Evolutionary conservation across 441 rosid species (phyloP).

Genomic region (Isatis lusitanica): DNA sequence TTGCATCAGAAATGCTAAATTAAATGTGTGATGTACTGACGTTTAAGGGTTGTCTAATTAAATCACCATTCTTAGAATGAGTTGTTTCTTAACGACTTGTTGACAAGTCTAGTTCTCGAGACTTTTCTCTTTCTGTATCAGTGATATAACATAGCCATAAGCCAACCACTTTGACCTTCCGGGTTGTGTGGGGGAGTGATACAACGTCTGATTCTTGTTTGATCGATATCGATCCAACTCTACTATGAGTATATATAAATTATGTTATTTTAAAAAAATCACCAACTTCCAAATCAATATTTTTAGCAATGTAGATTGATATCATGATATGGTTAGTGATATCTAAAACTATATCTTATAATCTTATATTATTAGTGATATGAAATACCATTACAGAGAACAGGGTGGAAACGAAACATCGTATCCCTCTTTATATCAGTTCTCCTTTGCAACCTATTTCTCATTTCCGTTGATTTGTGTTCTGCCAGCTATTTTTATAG

Average conservation of each 20-base stretch:
- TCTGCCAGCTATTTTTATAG: no score
- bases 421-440: no score
- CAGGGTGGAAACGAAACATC: no score
- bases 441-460: no score
- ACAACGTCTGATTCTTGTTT: neutral
- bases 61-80: slow-evolving; percentile 5
- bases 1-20: neutral
- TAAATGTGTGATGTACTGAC: no score
- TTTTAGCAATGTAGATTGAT: neutral
- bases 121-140: neutral
- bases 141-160: neutral
- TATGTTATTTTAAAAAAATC: neutral
- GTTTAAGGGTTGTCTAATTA: neutral
- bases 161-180: slow-evolving; percentile 5
- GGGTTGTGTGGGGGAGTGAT: neutral
- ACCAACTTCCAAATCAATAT: neutral
- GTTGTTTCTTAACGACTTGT: neutral
- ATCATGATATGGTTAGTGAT: neutral
- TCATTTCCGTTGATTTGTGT: no score
- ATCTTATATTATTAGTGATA: neutral
- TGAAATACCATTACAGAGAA: no score
- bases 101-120: slow-evolving; percentile 3
- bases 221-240: neutral
- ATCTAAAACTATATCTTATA: neutral
- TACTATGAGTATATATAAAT: neutral